Evolutionary conservation across 768 basidiomycete genomes (phyloP).

Genomic region (Cystofilobasidium macerans): DNA sequence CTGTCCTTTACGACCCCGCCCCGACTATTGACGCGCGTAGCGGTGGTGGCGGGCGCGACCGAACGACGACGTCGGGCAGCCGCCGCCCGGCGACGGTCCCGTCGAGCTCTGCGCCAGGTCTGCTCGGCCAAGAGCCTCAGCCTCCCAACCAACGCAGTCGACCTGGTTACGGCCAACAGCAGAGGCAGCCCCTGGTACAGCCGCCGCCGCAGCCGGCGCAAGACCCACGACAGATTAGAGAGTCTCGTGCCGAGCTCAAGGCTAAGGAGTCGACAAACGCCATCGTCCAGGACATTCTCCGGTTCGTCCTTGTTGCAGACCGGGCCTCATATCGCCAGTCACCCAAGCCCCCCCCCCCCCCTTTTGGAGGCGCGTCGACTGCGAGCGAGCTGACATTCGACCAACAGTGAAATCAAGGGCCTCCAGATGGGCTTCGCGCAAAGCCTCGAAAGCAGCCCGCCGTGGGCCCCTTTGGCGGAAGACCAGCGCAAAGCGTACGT

Average conservation of each 20-base stretch:
- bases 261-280: not conserved
- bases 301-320: not conserved
- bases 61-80: no score
- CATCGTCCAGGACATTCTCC: not conserved
- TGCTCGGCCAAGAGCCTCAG: not conserved
- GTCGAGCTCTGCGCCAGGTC: not conserved
- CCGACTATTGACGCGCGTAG: not conserved
- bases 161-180: not conserved
- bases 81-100: not conserved
- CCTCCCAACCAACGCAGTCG: no score
- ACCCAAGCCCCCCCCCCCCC: not conserved
- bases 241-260: not conserved
- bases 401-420: slow-evolving; percentile 61
- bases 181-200: not conserved
- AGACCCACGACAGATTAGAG: not conserved
- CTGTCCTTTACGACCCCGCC: not conserved
- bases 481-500: slow-evolving; percentile 73
- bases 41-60: no score
- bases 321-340: no score
- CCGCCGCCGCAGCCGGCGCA: not conserved
- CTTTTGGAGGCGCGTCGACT: not conserved
- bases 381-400: not conserved
- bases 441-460: slow-evolving; percentile 53
- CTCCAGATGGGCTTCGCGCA: slow-evolving; percentile 63
- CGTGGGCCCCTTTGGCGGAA: slow-evolving; percentile 78